Evolutionary conservation across 2,329 filamentous ascomycete genomes (phyloP).

Genomic region (Paraphaeosphaeria sporulosa): DNA sequence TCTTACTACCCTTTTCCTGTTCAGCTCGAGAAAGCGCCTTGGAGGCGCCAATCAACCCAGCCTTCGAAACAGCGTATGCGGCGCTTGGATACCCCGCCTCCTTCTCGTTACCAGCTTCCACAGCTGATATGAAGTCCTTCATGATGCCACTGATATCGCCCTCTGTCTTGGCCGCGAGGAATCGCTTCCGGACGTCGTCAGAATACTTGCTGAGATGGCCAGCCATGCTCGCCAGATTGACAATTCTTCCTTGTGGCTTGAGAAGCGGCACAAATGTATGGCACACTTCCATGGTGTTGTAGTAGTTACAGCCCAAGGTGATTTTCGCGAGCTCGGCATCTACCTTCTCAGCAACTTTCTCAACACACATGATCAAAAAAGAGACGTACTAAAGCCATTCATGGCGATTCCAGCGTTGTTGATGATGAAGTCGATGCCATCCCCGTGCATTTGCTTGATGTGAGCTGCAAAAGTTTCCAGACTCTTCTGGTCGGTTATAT

Average conservation of each 20-base stretch:
- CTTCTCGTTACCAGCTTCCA: conserved; percentile 55
- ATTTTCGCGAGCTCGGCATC: conserved; percentile 57
- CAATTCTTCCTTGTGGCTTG: conserved; percentile 50
- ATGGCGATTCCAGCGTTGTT: conserved; percentile 63
- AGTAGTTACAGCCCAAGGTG: conserved; percentile 62
- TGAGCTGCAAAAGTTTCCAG: conserved; percentile 53
- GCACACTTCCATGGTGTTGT: conserved; percentile 58
- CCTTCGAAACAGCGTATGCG: conserved; percentile 59
- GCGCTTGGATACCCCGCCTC: conserved; percentile 58
- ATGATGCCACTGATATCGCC: conserved; percentile 58
- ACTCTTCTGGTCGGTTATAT: conserved; percentile 57
- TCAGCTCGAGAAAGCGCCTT: conserved; percentile 47
- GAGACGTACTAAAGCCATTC: conserved; percentile 54
- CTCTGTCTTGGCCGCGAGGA: conserved; percentile 51
- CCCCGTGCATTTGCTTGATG: conserved; percentile 54
- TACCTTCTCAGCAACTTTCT: conserved; percentile 19
- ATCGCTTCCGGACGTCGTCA: conserved; percentile 50
- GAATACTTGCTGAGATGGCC: conserved; percentile 59
- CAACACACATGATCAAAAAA: neutral
- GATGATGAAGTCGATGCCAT: conserved; percentile 61
- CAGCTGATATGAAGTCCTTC: conserved; percentile 58
- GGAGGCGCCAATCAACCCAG: conserved; percentile 54
- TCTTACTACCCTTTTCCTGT: conserved; percentile 40
- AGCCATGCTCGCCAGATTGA: conserved; percentile 59
- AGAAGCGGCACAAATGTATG: conserved; percentile 57